A percentile compares a stretch with the other conserved stretches of the same genome.
phyloP scores from a whole-genome alignment of 345 rosid species.

The Microthlaspi erraticum region DNA sequence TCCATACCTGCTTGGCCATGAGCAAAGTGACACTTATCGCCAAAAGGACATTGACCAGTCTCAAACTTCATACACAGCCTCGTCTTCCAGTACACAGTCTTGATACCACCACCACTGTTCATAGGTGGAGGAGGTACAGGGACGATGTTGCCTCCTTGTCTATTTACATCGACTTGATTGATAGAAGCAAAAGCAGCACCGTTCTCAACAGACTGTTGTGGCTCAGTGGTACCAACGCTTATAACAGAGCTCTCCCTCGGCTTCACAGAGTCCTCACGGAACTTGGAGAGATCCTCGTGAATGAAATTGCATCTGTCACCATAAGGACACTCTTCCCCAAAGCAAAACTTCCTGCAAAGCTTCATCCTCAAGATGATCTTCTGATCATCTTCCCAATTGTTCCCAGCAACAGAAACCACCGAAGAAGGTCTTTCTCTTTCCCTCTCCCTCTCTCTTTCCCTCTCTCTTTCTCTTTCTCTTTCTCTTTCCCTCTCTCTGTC shows the following conservation, averaged over 20 bases:
- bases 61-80: constrained; percentile 84
- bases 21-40: constrained; percentile 93
- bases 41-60: constrained; percentile 85
- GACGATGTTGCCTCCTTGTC: constrained; percentile 40
- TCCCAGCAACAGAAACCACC: constrained; percentile 28
- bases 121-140: constrained; percentile 16
- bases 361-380: constrained; percentile 92
- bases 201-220: constrained; percentile 42
- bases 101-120: constrained; percentile 47
- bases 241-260: constrained; percentile 82
- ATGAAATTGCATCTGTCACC: constrained; percentile 94
- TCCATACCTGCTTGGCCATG: constrained; percentile 96
- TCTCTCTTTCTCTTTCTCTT: not conserved
- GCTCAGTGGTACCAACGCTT: constrained; percentile 45
- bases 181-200: constrained; percentile 29
- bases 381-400: constrained; percentile 87
- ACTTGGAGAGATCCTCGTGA: constrained; percentile 83
- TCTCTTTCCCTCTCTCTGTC: constrained; percentile 36
- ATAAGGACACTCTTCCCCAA: constrained; percentile 93
- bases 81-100: constrained; percentile 90
- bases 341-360: constrained; percentile 93
- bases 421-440: constrained; percentile 56
- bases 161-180: constrained; percentile 54
- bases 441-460: constrained; percentile 32
- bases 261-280: constrained; percentile 72